These are phyloP conservation scores for Mycena pura DNA, from an alignment of 768 basidiomycete genomes.

Conservation along the genomic window DNA sequence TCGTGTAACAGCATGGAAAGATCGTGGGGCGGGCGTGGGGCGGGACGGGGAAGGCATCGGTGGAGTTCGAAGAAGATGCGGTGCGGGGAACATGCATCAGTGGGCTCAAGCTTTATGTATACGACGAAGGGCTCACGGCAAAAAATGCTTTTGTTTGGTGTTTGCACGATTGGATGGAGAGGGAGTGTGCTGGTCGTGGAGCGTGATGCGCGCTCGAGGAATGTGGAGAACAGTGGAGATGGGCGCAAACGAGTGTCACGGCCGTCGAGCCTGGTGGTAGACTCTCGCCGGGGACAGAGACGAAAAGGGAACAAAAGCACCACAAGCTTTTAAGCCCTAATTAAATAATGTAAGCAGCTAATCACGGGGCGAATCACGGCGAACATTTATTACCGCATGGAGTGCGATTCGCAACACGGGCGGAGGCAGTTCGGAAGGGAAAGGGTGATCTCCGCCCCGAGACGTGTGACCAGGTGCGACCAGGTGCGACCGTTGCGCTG, in stretches of 20 bases:
- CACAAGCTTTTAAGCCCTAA: not conserved
- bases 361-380: conserved; percentile 3
- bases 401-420: not conserved
- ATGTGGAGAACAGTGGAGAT: no score
- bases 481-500: not conserved
- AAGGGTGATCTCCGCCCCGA: not conserved
- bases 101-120: no score
- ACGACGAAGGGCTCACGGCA: no score
- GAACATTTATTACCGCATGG: conserved; percentile 4
- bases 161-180: no score
- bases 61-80: not conserved
- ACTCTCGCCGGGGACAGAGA: not conserved
- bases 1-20: not conserved
- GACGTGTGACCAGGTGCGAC: not conserved
- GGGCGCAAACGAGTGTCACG: not conserved
- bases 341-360: not conserved
- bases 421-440: conserved; percentile 25
- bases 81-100: no score
- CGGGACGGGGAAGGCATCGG: not conserved
- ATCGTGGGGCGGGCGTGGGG: not conserved
- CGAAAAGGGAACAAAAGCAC: not conserved
- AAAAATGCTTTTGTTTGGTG: no score
- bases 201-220: no score
- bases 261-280: not conserved
- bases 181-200: no score